Percentiles rank a stretch among this genome's conserved stretches.
Conservation (phyloP, 257 asterid genomes). For the Ehretia macrophylla region DNA sequence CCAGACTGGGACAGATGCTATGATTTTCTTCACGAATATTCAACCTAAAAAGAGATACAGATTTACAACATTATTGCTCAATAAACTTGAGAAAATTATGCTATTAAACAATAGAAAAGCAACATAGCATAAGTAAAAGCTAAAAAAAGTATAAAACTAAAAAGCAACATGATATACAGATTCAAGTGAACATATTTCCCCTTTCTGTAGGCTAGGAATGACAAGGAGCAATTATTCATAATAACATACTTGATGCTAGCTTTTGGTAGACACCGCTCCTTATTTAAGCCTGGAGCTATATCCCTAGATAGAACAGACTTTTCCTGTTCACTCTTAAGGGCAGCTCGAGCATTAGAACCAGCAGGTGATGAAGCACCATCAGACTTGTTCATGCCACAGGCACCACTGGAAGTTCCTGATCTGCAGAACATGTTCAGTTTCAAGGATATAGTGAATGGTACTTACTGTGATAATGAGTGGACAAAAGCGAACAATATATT, state of each 20-base stretch:
- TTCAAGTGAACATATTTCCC: neutral
- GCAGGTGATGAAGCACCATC: slow-evolving; percentile 59
- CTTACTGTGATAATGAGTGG: neutral
- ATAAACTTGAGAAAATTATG: neutral
- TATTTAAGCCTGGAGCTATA: slow-evolving; percentile 49
- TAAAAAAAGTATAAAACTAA: neutral
- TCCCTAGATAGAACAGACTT: slow-evolving; percentile 64
- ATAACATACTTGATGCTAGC: slow-evolving; percentile 70
- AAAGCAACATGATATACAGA: slow-evolving; percentile 5
- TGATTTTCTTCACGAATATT: slow-evolving; percentile 64
- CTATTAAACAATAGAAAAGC: slow-evolving; percentile 5
- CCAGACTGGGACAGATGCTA: slow-evolving; percentile 35
- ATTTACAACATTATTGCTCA: too few species aligned
- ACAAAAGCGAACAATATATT: neutral
- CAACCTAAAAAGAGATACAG: slow-evolving; percentile 31
- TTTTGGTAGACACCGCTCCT: slow-evolving; percentile 69
- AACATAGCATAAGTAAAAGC: slow-evolving; percentile 13
- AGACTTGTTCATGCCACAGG: slow-evolving; percentile 39
- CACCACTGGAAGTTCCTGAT: slow-evolving; percentile 51
- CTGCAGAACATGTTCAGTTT: slow-evolving; percentile 31
- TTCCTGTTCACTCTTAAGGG: slow-evolving; percentile 74
- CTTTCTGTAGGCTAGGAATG: neutral
- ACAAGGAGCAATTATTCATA: neutral
- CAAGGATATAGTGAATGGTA: neutral
- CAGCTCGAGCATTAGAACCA: slow-evolving; percentile 57